Conservation (phyloP, 805 yeast genomes). For the Suhomyces canberraensis region DNA sequence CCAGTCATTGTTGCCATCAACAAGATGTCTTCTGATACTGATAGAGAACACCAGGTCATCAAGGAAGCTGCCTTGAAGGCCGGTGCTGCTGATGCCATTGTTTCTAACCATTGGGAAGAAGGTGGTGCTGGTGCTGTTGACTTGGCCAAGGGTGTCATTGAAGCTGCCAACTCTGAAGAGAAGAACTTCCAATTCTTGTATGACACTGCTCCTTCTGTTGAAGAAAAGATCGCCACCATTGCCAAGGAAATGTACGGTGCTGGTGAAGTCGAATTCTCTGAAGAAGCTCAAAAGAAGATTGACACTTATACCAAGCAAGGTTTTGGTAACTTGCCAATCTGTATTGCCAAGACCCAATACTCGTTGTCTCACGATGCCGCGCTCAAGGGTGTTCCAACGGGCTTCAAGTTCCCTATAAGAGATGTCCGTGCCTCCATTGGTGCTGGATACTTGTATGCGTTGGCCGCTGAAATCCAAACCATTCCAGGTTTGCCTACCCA, state of each 20-base stretch:
- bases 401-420: slow-evolving; percentile 89
- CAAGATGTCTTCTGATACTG: slow-evolving; percentile 72
- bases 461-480: slow-evolving; percentile 96
- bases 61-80: slow-evolving; percentile 67
- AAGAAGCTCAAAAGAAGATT: slow-evolving; percentile 77
- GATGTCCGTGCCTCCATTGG: slow-evolving; percentile 94
- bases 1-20: slow-evolving; percentile 83
- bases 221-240: slow-evolving; percentile 62
- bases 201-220: slow-evolving; percentile 56
- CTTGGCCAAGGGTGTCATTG: slow-evolving; percentile 67
- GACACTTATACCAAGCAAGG: slow-evolving; percentile 84
- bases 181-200: slow-evolving; percentile 54
- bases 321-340: slow-evolving; percentile 84
- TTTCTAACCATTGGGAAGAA: slow-evolving; percentile 82
- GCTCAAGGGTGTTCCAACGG: slow-evolving; percentile 92
- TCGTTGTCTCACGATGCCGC: slow-evolving; percentile 91
- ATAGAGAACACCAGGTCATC: slow-evolving; percentile 64
- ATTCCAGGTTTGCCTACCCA: slow-evolving; percentile 96
- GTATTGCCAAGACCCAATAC: slow-evolving; percentile 97
- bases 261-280: slow-evolving; percentile 72
- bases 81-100: slow-evolving; percentile 77
- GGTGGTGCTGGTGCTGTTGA: slow-evolving; percentile 82
- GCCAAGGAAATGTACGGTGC: slow-evolving; percentile 86
- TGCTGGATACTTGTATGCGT: slow-evolving; percentile 93
- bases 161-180: slow-evolving; percentile 50